Conservation (phyloP, 257 asterid species). For the Verbena officinalis region DNA sequence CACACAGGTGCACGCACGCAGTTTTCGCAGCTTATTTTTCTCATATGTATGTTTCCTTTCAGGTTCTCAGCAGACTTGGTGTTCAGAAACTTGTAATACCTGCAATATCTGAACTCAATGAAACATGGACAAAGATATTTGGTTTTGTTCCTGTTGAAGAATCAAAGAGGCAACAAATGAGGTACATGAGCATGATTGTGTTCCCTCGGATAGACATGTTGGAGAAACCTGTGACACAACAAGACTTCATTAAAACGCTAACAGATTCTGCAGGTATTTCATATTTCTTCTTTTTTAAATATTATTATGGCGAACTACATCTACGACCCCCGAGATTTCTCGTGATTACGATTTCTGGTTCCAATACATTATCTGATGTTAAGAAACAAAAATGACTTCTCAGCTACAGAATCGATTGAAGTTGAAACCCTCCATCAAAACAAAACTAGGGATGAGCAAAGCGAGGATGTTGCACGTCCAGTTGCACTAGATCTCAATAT, state of each 20-base stretch:
- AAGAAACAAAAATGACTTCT: conserved; percentile 1
- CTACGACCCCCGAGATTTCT: neutral
- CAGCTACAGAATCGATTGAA: conserved; percentile 22
- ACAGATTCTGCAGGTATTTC: conserved; percentile 52
- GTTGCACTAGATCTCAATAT: conserved; percentile 21
- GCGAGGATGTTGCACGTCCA: conserved; percentile 14
- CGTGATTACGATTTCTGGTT: too few species aligned
- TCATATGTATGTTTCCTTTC: conserved; percentile 33
- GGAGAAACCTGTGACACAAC: conserved; percentile 58
- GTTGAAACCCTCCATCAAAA: conserved; percentile 1
- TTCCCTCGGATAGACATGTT: conserved; percentile 84
- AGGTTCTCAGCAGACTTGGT: conserved; percentile 78
- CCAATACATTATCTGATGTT: conserved; percentile 26
- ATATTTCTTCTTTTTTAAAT: neutral
- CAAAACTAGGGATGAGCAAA: conserved; percentile 24
- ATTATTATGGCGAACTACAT: neutral
- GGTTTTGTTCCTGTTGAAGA: conserved; percentile 77
- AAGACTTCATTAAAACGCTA: conserved; percentile 21
- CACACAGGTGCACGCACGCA: too few species aligned
- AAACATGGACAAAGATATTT: conserved; percentile 87
- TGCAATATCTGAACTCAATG: conserved; percentile 72
- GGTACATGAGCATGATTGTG: conserved; percentile 68
- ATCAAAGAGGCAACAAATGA: conserved; percentile 66
- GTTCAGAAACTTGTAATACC: conserved; percentile 83
- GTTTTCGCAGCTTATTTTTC: neutral